Percentiles rank a stretch among this genome's conserved stretches.
Evolutionary conservation across 225 moss, liverwort and hornwort genomes (phyloP).

Genomic region (Thuidium tamariscinum): DNA sequence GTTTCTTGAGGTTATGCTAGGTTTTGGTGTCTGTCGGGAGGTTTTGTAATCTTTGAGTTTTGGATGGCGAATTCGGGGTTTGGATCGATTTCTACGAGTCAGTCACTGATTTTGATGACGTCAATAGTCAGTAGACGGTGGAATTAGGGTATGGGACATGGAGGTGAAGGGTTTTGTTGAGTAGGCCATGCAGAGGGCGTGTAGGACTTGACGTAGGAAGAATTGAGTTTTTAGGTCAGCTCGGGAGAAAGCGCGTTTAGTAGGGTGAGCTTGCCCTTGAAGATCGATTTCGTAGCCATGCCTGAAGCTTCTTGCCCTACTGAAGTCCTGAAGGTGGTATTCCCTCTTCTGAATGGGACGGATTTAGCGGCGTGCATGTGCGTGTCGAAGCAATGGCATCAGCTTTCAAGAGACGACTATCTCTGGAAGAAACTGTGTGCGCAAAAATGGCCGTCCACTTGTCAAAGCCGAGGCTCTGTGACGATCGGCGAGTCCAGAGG

Average conservation of each 20-base stretch:
- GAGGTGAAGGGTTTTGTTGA: conserved; percentile 21
- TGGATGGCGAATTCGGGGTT: not conserved
- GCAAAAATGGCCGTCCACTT: conserved; percentile 74
- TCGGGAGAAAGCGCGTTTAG: not conserved
- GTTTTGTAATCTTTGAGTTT: not conserved
- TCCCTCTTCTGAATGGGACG: conserved; percentile 54
- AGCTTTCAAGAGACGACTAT: conserved; percentile 69
- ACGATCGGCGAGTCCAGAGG: conserved; percentile 54
- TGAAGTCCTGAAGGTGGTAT: conserved; percentile 72
- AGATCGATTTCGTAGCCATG: conserved; percentile 16
- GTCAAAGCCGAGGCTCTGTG: conserved; percentile 40
- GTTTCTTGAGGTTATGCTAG: not conserved
- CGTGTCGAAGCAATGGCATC: conserved; percentile 81
- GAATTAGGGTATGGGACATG: conserved; percentile 6
- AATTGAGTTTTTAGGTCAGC: not conserved
- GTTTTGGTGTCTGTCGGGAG: not conserved
- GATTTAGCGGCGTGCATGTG: conserved; percentile 86
- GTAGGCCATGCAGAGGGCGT: conserved; percentile 14
- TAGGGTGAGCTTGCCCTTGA: not conserved
- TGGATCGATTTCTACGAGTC: not conserved
- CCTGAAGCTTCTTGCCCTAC: conserved; percentile 39
- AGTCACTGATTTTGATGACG: not conserved
- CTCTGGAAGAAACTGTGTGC: conserved; percentile 84
- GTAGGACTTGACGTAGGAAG: not conserved
- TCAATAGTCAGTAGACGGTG: not conserved